Evolutionary conservation across 73 alveolate species (phyloP).

Genomic region (Stentor roeselii): DNA sequence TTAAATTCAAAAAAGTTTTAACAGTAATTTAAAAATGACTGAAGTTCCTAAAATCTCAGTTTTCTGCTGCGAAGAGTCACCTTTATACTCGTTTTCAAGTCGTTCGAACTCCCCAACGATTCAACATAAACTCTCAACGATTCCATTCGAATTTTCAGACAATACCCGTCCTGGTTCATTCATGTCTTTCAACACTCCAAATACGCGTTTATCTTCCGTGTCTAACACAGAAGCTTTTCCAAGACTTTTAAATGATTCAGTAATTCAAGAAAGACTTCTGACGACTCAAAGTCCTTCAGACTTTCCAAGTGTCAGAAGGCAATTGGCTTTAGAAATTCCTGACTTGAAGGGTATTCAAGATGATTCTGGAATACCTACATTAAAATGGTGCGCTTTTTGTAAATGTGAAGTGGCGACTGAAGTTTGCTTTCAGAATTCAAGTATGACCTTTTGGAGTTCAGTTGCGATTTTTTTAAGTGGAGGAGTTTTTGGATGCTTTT

Average conservation of each 20-base stretch:
- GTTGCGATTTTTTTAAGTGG: conserved; percentile 23
- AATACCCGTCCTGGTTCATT: background rate
- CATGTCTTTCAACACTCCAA: background rate
- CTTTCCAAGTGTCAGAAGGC: background rate
- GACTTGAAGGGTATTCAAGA: background rate
- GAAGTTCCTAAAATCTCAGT: too few species aligned
- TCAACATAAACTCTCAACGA: background rate
- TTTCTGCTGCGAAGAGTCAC: background rate
- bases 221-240: background rate
- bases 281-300: background rate
- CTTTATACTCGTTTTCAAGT: background rate
- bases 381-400: conserved; percentile 18
- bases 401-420: conserved; percentile 10
- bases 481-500: conserved; percentile 17
- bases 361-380: conserved; percentile 7
- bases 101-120: background rate
- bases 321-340: background rate
- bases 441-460: conserved; percentile 10
- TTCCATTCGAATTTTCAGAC: background rate
- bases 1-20: too few species aligned
- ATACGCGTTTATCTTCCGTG: background rate
- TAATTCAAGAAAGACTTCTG: background rate
- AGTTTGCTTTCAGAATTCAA: background rate
- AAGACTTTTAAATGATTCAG: background rate
- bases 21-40: too few species aligned